phyloP scores from a whole-genome alignment of 768 basidiomycete species.

The Lactarius deliciosus region DNA sequence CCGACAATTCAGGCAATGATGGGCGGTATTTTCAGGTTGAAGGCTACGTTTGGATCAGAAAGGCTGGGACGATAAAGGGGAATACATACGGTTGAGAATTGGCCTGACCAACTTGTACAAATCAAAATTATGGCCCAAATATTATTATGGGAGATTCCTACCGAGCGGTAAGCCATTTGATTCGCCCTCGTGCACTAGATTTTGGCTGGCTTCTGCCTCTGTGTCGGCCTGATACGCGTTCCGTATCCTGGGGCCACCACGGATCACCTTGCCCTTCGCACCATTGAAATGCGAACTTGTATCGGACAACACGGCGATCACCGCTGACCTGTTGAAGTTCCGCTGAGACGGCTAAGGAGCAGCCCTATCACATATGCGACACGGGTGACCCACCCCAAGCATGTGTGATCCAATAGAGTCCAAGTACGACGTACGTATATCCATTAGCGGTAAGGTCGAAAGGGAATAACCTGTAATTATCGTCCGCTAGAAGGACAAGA shows the following conservation, averaged over 20 bases:
- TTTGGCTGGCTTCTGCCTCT: not conserved
- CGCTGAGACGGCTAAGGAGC: slow-evolving; percentile 40
- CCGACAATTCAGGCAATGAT: slow-evolving; percentile 46
- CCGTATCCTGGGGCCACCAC: slow-evolving; percentile 43
- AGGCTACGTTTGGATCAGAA: slow-evolving; percentile 12
- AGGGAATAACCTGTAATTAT: slow-evolving; percentile 72
- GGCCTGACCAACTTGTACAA: slow-evolving; percentile 1
- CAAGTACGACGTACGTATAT: slow-evolving; percentile 58
- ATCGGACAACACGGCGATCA: slow-evolving; percentile 60
- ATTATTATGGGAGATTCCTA: not conserved
- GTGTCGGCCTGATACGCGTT: not conserved
- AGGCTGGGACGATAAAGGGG: not conserved
- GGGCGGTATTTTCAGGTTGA: not conserved
- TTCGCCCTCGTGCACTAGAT: not conserved
- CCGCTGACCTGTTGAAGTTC: slow-evolving; percentile 58
- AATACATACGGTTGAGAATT: slow-evolving; percentile 5
- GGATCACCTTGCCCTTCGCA: slow-evolving; percentile 65
- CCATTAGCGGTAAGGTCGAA: slow-evolving; percentile 55
- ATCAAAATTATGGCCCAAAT: not conserved
- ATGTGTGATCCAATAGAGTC: slow-evolving; percentile 70
- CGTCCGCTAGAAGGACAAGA: slow-evolving; percentile 69
- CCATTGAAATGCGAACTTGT: slow-evolving; percentile 86
- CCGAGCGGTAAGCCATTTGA: not conserved
- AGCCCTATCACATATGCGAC: not conserved
- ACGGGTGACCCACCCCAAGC: slow-evolving; percentile 56